phyloP scores from a whole-genome alignment of 1,284 basidiomycete genomes.

The Cutaneotrichosporon dermatis region DNA sequence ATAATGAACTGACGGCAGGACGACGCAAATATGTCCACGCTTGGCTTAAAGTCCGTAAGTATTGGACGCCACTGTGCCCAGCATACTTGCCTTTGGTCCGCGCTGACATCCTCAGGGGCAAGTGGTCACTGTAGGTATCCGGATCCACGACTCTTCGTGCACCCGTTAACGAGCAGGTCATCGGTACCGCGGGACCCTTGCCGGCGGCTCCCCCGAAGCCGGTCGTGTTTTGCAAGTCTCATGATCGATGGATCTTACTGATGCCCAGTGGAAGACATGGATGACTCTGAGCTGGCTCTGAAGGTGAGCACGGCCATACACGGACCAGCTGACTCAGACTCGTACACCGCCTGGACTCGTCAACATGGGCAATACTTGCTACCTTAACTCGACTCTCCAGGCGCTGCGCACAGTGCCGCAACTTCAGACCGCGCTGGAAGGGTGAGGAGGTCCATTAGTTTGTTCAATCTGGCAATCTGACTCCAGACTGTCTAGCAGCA shows the following conservation, averaged over 20 bases:
- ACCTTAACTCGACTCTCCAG: conserved; percentile 94
- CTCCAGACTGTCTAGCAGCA: neutral
- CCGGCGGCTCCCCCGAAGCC: conserved; percentile 78
- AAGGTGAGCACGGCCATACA: conserved; percentile 55
- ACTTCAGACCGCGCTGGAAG: conserved; percentile 58
- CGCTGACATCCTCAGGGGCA: conserved; percentile 56
- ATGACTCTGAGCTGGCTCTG: conserved; percentile 71
- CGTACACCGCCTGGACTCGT: conserved; percentile 51
- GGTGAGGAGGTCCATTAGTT: neutral
- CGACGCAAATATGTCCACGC: conserved; percentile 75
- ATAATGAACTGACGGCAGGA: conserved; percentile 60
- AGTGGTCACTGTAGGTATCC: conserved; percentile 42
- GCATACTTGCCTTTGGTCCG: no score
- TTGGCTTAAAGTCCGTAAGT: no score
- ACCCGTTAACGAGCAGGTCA: conserved; percentile 68
- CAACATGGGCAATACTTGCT: conserved; percentile 52
- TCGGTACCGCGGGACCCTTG: conserved; percentile 86
- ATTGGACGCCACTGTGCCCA: no score
- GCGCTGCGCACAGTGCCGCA: conserved; percentile 86
- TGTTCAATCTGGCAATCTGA: neutral
- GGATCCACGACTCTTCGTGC: conserved; percentile 36
- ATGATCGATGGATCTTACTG: conserved; percentile 15
- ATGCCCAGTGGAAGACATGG: conserved; percentile 65
- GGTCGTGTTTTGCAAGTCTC: conserved; percentile 64
- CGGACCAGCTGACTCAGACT: conserved; percentile 48